Percentiles rank a stretch among this genome's conserved stretches.
phyloP scores from a whole-genome alignment of 2,329 filamentous ascomycete genomes.

The Cadophora sp. region DNA sequence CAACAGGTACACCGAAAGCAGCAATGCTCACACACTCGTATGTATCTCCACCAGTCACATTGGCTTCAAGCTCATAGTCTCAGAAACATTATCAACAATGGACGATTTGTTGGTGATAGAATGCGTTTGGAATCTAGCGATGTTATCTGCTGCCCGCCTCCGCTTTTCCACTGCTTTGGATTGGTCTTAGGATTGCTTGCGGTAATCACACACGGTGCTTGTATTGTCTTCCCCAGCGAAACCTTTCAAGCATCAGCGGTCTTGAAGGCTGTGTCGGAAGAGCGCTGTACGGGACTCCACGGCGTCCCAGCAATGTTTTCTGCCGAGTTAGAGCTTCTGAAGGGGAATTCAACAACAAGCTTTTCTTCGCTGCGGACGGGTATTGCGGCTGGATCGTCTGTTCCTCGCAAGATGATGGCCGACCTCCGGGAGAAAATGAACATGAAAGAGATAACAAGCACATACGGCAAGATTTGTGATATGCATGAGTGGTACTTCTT shows the following conservation, averaged over 20 bases:
- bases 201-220: conserved; percentile 65
- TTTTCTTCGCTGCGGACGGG: conserved; percentile 62
- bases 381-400: conserved; percentile 69
- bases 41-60: background rate
- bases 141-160: conserved; percentile 68
- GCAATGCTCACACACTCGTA: conserved; percentile 68
- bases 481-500: too few species aligned
- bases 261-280: conserved; percentile 59
- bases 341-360: conserved; percentile 37
- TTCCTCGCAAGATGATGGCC: conserved; percentile 68
- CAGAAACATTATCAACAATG: conserved; percentile 67
- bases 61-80: too few species aligned
- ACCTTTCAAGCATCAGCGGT: conserved; percentile 67
- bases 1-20: conserved; percentile 75
- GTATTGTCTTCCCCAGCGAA: conserved; percentile 72
- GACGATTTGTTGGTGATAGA: conserved; percentile 68
- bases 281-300: conserved; percentile 58
- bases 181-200: conserved; percentile 74
- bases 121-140: conserved; percentile 69
- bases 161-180: conserved; percentile 75
- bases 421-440: conserved; percentile 67
- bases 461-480: conserved; percentile 43
- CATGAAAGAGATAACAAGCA: conserved; percentile 62
- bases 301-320: conserved; percentile 74
- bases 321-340: conserved; percentile 66